Evolutionary conservation across 495 filamentous ascomycete genomes (phyloP).

Genomic region (Lasiosphaeria ovina): DNA sequence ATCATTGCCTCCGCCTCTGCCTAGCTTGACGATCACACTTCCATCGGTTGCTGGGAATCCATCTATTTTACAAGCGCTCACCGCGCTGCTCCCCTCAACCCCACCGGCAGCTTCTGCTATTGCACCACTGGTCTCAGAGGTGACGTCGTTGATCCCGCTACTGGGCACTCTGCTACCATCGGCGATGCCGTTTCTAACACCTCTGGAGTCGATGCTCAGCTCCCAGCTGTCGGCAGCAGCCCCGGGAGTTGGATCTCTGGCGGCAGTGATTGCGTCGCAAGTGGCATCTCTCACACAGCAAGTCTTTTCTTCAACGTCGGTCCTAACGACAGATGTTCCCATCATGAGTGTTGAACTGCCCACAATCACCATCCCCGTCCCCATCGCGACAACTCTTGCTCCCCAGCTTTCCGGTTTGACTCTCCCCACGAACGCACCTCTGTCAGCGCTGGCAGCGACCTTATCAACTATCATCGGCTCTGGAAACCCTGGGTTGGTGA

Average conservation of each 20-base stretch:
- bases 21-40: conserved; percentile 3
- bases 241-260: conserved; percentile 9
- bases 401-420: conserved; percentile 11
- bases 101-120: conserved; percentile 8
- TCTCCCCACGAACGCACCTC: conserved; percentile 10
- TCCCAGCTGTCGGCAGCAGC: conserved; percentile 4
- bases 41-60: background rate
- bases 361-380: conserved; percentile 9
- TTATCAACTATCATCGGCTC: conserved; percentile 14
- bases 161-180: conserved; percentile 9
- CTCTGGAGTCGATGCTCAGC: conserved; percentile 16
- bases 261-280: conserved; percentile 10
- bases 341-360: conserved; percentile 16
- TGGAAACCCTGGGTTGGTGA: conserved; percentile 10
- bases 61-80: conserved; percentile 6
- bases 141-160: conserved; percentile 11
- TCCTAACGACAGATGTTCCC: conserved; percentile 7
- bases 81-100: conserved; percentile 8
- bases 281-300: conserved; percentile 6
- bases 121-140: conserved; percentile 12
- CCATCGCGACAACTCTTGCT: conserved; percentile 12
- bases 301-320: background rate
- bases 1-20: conserved; percentile 12
- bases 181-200: conserved; percentile 4
- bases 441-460: conserved; percentile 13